Evolutionary conservation across 139 green algal genomes (phyloP).

Genomic region (Coelastrella sp.): DNA sequence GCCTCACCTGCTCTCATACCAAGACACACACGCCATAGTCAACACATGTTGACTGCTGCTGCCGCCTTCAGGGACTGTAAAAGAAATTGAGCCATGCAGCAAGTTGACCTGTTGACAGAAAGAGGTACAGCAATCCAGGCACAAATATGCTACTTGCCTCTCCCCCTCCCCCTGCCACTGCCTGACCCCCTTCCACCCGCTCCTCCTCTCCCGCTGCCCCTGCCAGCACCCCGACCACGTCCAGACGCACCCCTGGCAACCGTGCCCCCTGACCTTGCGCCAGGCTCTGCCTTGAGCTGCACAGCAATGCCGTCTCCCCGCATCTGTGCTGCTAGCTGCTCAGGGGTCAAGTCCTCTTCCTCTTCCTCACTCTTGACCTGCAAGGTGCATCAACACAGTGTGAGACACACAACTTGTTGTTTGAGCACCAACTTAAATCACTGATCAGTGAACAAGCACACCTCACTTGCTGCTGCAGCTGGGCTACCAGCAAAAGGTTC

Average conservation of each 20-base stretch:
- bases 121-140: too few relatives aligned
- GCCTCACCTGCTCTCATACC: too few relatives aligned
- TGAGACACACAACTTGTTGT: background rate
- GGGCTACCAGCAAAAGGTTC: too few relatives aligned
- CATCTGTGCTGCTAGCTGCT: conserved; percentile 51
- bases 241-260: background rate
- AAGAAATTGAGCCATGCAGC: too few relatives aligned
- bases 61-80: too few relatives aligned
- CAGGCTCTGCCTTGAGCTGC: conserved; percentile 41
- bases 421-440: too few relatives aligned
- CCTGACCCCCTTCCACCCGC: conserved; percentile 12
- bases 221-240: background rate
- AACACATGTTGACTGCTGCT: too few relatives aligned
- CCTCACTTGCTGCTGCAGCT: too few relatives aligned
- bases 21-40: too few relatives aligned
- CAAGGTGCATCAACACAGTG: background rate
- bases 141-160: background rate
- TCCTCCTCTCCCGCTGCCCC: background rate
- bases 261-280: background rate
- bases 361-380: conserved; percentile 37
- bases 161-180: conserved; percentile 44
- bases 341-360: conserved; percentile 64
- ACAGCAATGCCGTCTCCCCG: conserved; percentile 47
- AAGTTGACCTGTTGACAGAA: too few relatives aligned
- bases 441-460: background rate